A percentile compares a stretch with the other conserved stretches of the same genome.
phyloP scores from a whole-genome alignment of 2,329 filamentous ascomycete species.

The Pseudocercospora fijiensis region DNA sequence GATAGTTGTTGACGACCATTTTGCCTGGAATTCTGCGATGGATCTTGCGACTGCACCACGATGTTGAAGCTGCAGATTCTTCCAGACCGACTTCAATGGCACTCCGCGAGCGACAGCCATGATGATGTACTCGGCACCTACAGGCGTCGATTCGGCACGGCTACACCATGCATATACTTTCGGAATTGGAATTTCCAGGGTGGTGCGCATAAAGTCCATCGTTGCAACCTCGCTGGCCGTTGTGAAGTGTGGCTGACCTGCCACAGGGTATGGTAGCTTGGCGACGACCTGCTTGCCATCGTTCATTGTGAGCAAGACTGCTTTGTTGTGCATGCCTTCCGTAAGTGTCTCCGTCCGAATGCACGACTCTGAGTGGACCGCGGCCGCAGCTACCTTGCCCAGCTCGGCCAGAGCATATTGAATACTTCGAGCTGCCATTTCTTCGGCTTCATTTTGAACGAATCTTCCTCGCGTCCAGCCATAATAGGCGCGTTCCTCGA shows the following conservation, averaged over 20 bases:
- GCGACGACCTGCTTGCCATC: slow-evolving; percentile 39
- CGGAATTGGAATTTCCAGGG: slow-evolving; percentile 25
- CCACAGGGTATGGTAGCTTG: slow-evolving; percentile 42
- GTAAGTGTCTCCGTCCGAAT: slow-evolving; percentile 33
- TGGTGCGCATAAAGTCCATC: slow-evolving; percentile 34
- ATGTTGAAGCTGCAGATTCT: slow-evolving; percentile 12
- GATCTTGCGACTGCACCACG: slow-evolving; percentile 33
- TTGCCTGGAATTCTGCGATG: slow-evolving; percentile 31
- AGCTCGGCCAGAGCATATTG: slow-evolving; percentile 37
- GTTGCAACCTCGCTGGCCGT: slow-evolving; percentile 44
- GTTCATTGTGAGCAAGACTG: slow-evolving; percentile 40
- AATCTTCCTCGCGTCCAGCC: too few species aligned
- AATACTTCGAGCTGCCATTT: slow-evolving; percentile 21
- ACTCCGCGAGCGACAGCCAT: slow-evolving; percentile 34
- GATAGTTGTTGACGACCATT: slow-evolving; percentile 33
- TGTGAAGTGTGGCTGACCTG: slow-evolving; percentile 37
- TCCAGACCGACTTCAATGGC: slow-evolving; percentile 37
- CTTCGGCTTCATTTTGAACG: slow-evolving; percentile 14
- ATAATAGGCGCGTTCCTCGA: too few species aligned
- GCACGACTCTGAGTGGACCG: slow-evolving; percentile 33
- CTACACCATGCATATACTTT: slow-evolving; percentile 25
- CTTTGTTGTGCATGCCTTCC: slow-evolving; percentile 41
- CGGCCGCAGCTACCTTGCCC: slow-evolving; percentile 29
- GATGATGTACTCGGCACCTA: slow-evolving; percentile 30
- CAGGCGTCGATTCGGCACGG: background rate